Conservation (phyloP, 495 filamentous ascomycete genomes). For the Mytilinidion resinicola region DNA sequence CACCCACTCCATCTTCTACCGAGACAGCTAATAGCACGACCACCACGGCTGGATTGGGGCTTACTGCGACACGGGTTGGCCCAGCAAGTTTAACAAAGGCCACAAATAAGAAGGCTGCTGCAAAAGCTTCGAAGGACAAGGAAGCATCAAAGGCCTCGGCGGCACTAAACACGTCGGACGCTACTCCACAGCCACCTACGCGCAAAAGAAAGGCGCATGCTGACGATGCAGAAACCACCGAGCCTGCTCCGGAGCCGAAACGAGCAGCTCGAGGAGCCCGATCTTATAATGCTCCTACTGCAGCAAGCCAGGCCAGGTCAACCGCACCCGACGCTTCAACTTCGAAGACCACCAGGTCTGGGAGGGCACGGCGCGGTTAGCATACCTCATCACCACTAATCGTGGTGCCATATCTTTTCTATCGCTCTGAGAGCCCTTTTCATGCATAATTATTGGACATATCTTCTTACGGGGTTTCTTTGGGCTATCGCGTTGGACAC, state of each 20-base stretch:
- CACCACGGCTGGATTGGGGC: background rate
- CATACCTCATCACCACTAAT: no score
- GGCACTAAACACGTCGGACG: background rate
- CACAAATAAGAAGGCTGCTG: background rate
- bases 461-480: no score
- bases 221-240: conserved; percentile 1
- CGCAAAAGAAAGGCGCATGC: conserved; percentile 20
- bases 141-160: background rate
- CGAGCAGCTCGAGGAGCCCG: conserved; percentile 10
- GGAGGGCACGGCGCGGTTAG: conserved; percentile 6
- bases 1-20: conserved; percentile 5
- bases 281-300: conserved; percentile 25
- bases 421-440: no score
- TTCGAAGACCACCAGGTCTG: conserved; percentile 14
- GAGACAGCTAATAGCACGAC: conserved; percentile 1
- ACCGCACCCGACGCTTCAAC: background rate
- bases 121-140: background rate
- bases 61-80: no score
- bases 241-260: conserved; percentile 14
- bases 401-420: no score
- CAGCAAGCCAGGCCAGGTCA: conserved; percentile 12
- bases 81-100: background rate
- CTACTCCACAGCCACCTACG: background rate
- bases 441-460: no score
- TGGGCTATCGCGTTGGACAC: no score